phyloP scores from a whole-genome alignment of 1,139 yeast species.

The Saccharomyces hybrid region DNA sequence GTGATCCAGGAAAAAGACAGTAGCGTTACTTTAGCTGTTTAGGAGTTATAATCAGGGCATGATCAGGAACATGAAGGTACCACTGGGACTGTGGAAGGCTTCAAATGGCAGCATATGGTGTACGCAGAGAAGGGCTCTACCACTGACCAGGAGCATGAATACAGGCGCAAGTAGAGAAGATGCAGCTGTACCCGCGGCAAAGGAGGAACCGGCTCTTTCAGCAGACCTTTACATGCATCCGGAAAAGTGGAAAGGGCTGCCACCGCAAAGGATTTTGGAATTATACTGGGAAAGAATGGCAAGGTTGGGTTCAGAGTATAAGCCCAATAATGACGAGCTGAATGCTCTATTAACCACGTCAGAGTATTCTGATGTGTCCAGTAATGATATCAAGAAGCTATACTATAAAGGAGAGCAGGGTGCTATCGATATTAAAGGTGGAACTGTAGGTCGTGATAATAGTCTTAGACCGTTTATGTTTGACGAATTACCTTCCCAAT shows the following conservation, averaged over 20 bases:
- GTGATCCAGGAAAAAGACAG: background rate
- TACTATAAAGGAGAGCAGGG: conserved; percentile 37
- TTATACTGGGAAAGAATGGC: conserved; percentile 54
- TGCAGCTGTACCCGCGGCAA: conserved; percentile 3
- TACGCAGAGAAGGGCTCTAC: background rate
- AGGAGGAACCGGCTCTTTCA: conserved; percentile 5
- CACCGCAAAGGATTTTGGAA: conserved; percentile 54
- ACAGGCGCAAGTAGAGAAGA: conserved; percentile 1
- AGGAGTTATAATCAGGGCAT: background rate
- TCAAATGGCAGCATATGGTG: background rate
- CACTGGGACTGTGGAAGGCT: background rate
- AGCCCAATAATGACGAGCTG: conserved; percentile 43
- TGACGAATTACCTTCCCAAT: conserved; percentile 56
- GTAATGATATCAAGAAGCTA: conserved; percentile 28
- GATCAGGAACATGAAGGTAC: background rate
- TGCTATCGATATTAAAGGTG: conserved; percentile 31
- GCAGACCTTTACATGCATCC: conserved; percentile 38
- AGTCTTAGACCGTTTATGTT: conserved; percentile 36
- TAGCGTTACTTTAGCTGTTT: background rate
- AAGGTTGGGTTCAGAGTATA: conserved; percentile 49
- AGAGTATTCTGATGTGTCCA: conserved; percentile 32
- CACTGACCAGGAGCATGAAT: background rate
- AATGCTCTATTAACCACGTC: conserved; percentile 40
- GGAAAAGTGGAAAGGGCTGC: conserved; percentile 60
- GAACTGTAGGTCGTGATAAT: conserved; percentile 18